Conservation (phyloP, 1,139 yeast species). For the Taiozyma sp. region DNA sequence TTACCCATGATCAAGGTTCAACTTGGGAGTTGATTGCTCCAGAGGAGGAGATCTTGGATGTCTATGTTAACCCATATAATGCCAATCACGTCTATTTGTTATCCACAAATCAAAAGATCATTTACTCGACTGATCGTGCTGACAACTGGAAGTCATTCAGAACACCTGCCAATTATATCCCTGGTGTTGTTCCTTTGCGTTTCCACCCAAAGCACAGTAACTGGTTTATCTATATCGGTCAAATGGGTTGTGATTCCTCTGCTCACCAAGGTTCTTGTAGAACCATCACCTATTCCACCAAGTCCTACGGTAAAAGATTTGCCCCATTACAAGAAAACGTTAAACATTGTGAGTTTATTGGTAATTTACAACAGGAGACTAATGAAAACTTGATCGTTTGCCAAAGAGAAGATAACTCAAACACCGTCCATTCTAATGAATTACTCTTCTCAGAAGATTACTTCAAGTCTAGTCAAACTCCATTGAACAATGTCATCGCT, state of each 20-base stretch:
- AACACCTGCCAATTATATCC: slow-evolving; percentile 49
- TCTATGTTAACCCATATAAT: slow-evolving; percentile 57
- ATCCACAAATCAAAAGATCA: slow-evolving; percentile 48
- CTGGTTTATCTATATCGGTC: slow-evolving; percentile 72
- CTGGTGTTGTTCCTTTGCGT: slow-evolving; percentile 39
- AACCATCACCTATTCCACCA: slow-evolving; percentile 56
- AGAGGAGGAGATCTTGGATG: slow-evolving; percentile 46
- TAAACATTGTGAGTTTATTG: slow-evolving; percentile 62
- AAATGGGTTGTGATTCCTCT: slow-evolving; percentile 46
- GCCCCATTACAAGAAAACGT: slow-evolving; percentile 48
- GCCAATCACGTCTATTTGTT: slow-evolving; percentile 63
- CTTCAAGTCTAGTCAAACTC: slow-evolving; percentile 27
- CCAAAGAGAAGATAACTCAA: slow-evolving; percentile 35
- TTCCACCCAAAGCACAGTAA: slow-evolving; percentile 52
- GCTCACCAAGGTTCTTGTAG: slow-evolving; percentile 50
- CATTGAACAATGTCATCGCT: slow-evolving; percentile 55
- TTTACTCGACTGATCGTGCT: slow-evolving; percentile 68
- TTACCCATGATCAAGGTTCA: slow-evolving; percentile 73
- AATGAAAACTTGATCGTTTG: slow-evolving; percentile 62
- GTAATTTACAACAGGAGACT: slow-evolving; percentile 41
- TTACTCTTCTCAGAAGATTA: slow-evolving; percentile 55
- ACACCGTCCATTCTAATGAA: slow-evolving; percentile 33
- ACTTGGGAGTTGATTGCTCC: slow-evolving; percentile 50
- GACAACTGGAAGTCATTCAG: slow-evolving; percentile 42
- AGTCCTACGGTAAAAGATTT: slow-evolving; percentile 65